A percentile compares a stretch with the other conserved stretches of the same genome.
Conservation (phyloP, 441 rosid species). For the Isatis lusitanica region DNA sequence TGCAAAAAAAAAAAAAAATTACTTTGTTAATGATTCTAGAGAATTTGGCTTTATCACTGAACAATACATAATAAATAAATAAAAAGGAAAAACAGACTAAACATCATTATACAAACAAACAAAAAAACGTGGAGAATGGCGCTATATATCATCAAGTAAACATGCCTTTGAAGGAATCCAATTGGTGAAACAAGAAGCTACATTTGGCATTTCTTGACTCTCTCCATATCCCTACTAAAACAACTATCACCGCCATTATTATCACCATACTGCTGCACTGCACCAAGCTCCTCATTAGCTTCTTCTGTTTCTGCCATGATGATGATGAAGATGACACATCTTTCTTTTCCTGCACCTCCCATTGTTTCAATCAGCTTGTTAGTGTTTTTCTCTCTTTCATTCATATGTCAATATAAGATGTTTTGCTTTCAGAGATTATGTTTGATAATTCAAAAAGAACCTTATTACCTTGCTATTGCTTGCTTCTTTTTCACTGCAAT, state of each 20-base stretch:
- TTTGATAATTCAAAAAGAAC: not conserved
- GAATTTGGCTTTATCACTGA: not conserved
- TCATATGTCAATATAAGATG: not conserved
- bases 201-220: slow-evolving; percentile 25
- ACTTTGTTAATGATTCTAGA: slow-evolving; percentile 14
- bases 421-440: not conserved
- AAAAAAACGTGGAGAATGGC: not conserved
- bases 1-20: not conserved
- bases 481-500: slow-evolving; percentile 35
- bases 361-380: not conserved
- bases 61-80: not conserved
- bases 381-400: not conserved
- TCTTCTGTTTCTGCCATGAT: slow-evolving; percentile 26
- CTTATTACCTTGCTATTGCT: slow-evolving; percentile 43
- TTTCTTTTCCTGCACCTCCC: slow-evolving; percentile 17
- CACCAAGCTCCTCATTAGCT: slow-evolving; percentile 24
- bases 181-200: slow-evolving; percentile 34
- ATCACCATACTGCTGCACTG: slow-evolving; percentile 29
- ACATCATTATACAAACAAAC: slow-evolving; percentile 14
- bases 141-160: slow-evolving; percentile 12
- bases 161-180: slow-evolving; percentile 28
- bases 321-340: slow-evolving; percentile 7
- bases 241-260: slow-evolving; percentile 25
- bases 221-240: slow-evolving; percentile 33
- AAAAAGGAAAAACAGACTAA: not conserved